phyloP scores from a whole-genome alignment of 257 asterid genomes.

The Mentha longifolia region DNA sequence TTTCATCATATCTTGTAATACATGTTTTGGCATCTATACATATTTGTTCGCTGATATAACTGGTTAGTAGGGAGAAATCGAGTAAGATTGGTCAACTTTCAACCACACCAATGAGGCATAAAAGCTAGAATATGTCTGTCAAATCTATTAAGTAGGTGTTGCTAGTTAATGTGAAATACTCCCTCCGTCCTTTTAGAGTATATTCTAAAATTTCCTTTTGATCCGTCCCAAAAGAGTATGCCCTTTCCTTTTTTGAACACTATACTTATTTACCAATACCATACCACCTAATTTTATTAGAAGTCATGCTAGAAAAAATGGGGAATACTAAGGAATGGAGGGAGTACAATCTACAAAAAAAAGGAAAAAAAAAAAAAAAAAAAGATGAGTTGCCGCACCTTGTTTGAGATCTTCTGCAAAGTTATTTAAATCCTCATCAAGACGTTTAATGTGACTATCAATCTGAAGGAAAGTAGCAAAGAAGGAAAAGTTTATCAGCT shows the following conservation, averaged over 20 bases:
- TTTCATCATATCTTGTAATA: background rate
- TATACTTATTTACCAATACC: too few species aligned
- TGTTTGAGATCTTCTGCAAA: slow-evolving; percentile 97
- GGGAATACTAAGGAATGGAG: too few species aligned
- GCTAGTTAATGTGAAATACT: background rate
- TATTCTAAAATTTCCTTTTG: too few species aligned
- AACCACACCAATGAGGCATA: background rate
- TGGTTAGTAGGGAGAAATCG: background rate
- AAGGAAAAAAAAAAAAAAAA: slow-evolving; percentile 10
- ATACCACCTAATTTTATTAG: too few species aligned
- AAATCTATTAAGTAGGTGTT: background rate
- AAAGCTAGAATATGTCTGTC: slow-evolving; percentile 14
- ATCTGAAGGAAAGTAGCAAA: slow-evolving; percentile 60
- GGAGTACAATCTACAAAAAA: slow-evolving; percentile 5
- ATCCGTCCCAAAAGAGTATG: too few species aligned
- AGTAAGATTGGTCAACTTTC: background rate
- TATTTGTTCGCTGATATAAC: background rate
- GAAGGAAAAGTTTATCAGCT: slow-evolving; percentile 31
- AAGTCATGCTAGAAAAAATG: too few species aligned
- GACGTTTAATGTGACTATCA: slow-evolving; percentile 92
- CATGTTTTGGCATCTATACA: slow-evolving; percentile 12
- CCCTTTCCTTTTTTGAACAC: too few species aligned
- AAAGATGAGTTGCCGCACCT: slow-evolving; percentile 50
- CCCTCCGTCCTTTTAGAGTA: too few species aligned
- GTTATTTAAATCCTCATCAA: slow-evolving; percentile 92